A percentile compares a stretch with the other conserved stretches of the same genome.
Conservation (phyloP, 129 eudicot genomes). For the Lactuca sativa region DNA sequence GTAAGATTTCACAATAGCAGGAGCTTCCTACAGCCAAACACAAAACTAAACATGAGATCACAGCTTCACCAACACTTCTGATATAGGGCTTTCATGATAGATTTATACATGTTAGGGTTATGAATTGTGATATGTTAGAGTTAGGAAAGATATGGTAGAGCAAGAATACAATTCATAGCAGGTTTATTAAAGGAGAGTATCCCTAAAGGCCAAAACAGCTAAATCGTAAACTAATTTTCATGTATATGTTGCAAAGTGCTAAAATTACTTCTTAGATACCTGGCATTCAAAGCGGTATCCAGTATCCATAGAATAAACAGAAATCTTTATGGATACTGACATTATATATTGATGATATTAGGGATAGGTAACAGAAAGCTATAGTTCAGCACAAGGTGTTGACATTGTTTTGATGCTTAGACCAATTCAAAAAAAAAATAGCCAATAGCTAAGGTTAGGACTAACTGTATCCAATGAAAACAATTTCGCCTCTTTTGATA, state of each 20-base stretch:
- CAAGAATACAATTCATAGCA: background rate
- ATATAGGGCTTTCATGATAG: background rate
- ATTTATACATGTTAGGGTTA: too few relatives aligned
- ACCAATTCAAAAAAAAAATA: background rate
- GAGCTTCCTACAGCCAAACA: slow-evolving; percentile 58
- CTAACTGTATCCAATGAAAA: background rate
- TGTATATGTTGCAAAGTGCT: slow-evolving; percentile 14
- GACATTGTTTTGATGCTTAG: background rate
- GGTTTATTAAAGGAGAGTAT: background rate
- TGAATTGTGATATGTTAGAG: too few relatives aligned
- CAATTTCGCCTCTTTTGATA: background rate
- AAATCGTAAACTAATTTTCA: background rate
- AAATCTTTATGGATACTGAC: background rate
- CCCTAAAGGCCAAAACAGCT: background rate
- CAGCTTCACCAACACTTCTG: slow-evolving; percentile 12
- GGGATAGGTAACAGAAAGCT: background rate
- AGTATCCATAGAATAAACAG: background rate
- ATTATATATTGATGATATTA: background rate
- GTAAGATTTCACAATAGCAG: slow-evolving; percentile 78
- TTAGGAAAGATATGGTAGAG: background rate
- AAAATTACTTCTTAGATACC: background rate
- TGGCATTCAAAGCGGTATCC: background rate
- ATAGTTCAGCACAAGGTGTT: background rate
- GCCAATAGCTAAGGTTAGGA: background rate
- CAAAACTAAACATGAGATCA: slow-evolving; percentile 16